A percentile compares a stretch with the other conserved stretches of the same genome.
These are phyloP conservation scores for Trypanosoma lewisi DNA, from an alignment of 208 protist genomes.

Conservation along the genomic window DNA sequence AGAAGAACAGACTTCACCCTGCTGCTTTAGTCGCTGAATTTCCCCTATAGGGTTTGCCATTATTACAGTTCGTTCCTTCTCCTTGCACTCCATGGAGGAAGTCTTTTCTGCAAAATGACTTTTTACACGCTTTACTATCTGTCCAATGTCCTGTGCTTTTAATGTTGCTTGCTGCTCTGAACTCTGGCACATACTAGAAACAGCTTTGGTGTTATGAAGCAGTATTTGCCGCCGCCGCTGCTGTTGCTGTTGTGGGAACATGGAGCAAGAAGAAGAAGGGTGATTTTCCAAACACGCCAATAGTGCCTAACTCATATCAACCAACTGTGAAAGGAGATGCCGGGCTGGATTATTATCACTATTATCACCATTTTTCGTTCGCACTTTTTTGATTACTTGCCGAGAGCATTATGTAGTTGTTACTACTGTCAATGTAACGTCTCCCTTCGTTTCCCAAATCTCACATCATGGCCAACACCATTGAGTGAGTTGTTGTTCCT, in stretches of 20 bases:
- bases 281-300: slow-evolving; percentile 50
- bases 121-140: slow-evolving; percentile 80
- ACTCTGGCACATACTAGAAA: neutral
- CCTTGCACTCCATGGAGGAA: slow-evolving; percentile 32
- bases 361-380: neutral
- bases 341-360: slow-evolving; percentile 32
- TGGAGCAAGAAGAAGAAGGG: neutral
- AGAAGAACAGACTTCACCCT: neutral
- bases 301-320: slow-evolving; percentile 66
- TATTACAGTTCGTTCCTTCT: slow-evolving; percentile 32
- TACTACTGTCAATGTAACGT: neutral
- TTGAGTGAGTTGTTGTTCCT: neutral
- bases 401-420: neutral
- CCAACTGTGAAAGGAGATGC: slow-evolving; percentile 58
- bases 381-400: neutral
- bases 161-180: slow-evolving; percentile 42
- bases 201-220: neutral
- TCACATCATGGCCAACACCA: neutral
- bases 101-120: slow-evolving; percentile 63
- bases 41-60: slow-evolving; percentile 25
- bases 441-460: slow-evolving; percentile 3
- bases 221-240: neutral
- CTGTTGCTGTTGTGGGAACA: no score
- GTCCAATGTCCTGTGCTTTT: slow-evolving; percentile 77
- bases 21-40: neutral